Conservation (phyloP, 495 filamentous ascomycete genomes). For the Penicillium roqueforti region DNA sequence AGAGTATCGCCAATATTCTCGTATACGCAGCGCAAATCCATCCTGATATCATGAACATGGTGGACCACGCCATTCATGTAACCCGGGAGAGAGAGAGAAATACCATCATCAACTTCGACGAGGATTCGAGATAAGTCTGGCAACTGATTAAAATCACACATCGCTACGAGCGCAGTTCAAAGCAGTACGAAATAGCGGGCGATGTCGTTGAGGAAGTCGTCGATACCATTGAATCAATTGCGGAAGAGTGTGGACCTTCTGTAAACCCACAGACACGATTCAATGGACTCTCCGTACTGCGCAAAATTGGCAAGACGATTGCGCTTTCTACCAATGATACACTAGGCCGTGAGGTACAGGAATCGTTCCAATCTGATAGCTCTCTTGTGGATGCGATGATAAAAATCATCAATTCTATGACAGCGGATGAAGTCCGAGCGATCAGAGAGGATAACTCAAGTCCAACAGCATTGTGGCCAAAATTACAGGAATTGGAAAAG, state of each 20-base stretch:
- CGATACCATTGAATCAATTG: background rate
- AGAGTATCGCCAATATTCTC: background rate
- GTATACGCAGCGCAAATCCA: background rate
- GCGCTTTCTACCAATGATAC: conserved; percentile 5
- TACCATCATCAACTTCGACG: background rate
- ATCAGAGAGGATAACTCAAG: background rate
- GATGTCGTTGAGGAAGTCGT: background rate
- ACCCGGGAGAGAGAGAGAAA: background rate
- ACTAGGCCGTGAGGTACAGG: conserved; percentile 16
- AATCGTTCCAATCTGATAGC: conserved; percentile 8
- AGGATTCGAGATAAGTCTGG: background rate
- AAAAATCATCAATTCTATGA: conserved; percentile 12
- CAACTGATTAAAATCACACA: background rate
- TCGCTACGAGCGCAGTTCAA: background rate
- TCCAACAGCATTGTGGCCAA: background rate
- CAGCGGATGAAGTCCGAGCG: background rate
- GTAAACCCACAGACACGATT: conserved; percentile 10
- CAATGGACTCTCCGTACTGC: conserved; percentile 17
- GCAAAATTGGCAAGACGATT: conserved; percentile 23
- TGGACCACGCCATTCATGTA: background rate
- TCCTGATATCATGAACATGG: background rate
- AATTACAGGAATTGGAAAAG: conserved; percentile 11
- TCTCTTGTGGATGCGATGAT: conserved; percentile 18
- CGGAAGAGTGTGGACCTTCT: conserved; percentile 6
- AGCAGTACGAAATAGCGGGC: background rate